Percentiles rank a stretch among this genome's conserved stretches.
phyloP scores from a whole-genome alignment of 1,139 yeast species.

The Pichia sp. region DNA sequence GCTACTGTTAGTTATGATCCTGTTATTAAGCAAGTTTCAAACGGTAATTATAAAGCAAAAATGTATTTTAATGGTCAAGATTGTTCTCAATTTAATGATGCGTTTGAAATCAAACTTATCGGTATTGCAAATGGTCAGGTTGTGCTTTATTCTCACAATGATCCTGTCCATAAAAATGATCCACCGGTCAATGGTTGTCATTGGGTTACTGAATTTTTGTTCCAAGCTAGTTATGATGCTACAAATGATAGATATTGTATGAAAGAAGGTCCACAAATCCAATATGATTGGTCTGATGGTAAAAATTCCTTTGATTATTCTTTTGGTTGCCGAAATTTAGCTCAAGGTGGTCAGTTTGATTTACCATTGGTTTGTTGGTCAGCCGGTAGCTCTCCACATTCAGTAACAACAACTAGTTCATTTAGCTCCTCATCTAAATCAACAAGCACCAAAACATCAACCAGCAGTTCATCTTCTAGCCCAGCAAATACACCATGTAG shows the following conservation, averaged over 20 bases:
- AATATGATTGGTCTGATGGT: slow-evolving; percentile 27
- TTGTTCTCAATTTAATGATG: slow-evolving; percentile 19
- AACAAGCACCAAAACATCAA: too few species aligned
- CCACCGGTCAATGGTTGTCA: slow-evolving; percentile 21
- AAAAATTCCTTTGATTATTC: slow-evolving; percentile 21
- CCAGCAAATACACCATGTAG: background rate
- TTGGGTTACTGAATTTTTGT: slow-evolving; percentile 24
- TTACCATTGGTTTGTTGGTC: slow-evolving; percentile 27
- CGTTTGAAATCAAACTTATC: slow-evolving; percentile 28
- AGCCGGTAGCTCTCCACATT: background rate
- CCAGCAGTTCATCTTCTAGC: background rate
- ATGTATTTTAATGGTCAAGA: slow-evolving; percentile 23
- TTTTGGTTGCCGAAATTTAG: slow-evolving; percentile 25
- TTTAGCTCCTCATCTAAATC: background rate
- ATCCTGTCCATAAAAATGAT: slow-evolving; percentile 13
- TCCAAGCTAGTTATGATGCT: slow-evolving; percentile 17
- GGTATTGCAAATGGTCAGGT: slow-evolving; percentile 21
- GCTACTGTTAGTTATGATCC: slow-evolving; percentile 22
- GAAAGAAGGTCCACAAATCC: slow-evolving; percentile 24
- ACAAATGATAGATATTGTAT: slow-evolving; percentile 21
- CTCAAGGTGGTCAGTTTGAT: slow-evolving; percentile 22
- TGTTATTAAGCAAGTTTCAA: slow-evolving; percentile 20
- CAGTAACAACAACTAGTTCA: background rate
- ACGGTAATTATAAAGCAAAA: slow-evolving; percentile 24
- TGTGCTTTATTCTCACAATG: slow-evolving; percentile 26